Evolutionary conservation across 2,329 filamentous ascomycete species (phyloP), one percentile per base, ranked within the genome.

Genomic region (Phoma herbarum): DNA sequence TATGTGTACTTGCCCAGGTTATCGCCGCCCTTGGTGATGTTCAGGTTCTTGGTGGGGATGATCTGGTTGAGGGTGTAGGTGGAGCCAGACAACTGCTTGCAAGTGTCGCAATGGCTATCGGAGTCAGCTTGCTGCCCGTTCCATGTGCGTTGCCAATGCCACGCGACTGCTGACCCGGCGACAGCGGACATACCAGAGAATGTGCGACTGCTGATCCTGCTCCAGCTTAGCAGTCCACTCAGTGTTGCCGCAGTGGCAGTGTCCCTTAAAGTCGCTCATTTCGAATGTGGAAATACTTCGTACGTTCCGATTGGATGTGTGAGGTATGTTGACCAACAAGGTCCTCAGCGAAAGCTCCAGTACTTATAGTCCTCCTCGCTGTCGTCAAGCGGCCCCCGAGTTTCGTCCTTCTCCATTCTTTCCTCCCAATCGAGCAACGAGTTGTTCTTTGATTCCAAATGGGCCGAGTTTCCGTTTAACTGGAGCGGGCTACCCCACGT

Each of bases 21-120:
- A 47, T 78, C 72, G 23, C 70, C 76, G 51, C 84, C 84, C 66
- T 83, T 82, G 51, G 81, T 84, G 75, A 86, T 77, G 56, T 81
- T 81, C 63, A 86, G 75, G 42, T 79, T 75, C 29, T 76, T 72
- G 66, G 80, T 76, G 44, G 82, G 82, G 52, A 85, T 79, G 71
- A 85, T 81, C 61, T 84, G 81, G 75, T 85, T 86, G 61, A 85
- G 75, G 18, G 83, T 85, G 77, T 77, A 84, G 47, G 81, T 78
- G 18, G 78, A 75, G 63, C 83, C 83, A 50, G 78, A 79, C 56
- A 85, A 79, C 60, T 77, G 69, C 66, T 86, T 85, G 82, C 85
- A 86, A 28, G 83, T 84, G 65, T 83, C 78, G 76, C 85, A 86
- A 67, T 86, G 84, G 78, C 83, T 84, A 22, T 25, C 0, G 2